Base-by-base conservation (phyloP, 164 flowering plant genomes). In the Nymphaea thermarum region DNA sequence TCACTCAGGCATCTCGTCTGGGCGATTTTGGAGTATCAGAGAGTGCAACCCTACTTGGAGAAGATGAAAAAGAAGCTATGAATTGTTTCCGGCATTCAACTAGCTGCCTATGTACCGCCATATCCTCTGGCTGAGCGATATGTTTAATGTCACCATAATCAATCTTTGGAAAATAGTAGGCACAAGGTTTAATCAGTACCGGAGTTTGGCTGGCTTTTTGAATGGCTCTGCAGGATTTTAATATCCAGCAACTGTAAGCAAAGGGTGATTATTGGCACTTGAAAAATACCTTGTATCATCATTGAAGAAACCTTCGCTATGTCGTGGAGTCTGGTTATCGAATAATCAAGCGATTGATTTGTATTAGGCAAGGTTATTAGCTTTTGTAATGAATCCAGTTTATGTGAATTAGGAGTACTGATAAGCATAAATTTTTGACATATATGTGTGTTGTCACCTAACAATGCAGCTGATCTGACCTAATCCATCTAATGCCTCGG, bases 11-110 rank as follows among this genome's bases (percentile, higher is more conserved):
- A 89, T 55, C 68, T 89, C 69, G 75, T 87, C 2, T 84, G 91
- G 91, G 85, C 80, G 2, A 73, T 91, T 36, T 68, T 91, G 73
- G 74, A 82, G 60, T 91, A 76, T 74, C 98, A 89, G 71, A 65
- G 81, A 36, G 67, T 51, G 61, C 70, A 74, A 36, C 43, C 67
- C 8, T 82, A 81, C 69, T 66, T 89, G 65, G 82, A 84, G 71
- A 87, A 81, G 80, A 81, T 71, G 69, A 82, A 60, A 77, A 85
- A 80, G 69, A 17, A n/a, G 62, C 44, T 67, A 10, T 10, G 45
- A 43, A 0, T 47, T 6, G 25, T 43, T 66, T 36, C 3, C 57
- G 14, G 12, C 57, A 51, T 51, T 51, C 57, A 51, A 10, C 57
- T 8, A 4, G 57, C 5, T 51, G 57, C 57, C 14, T 15, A 51